Evolutionary conservation across 1,139 yeast genomes (phyloP).

Genomic region (Scheffersomyces cryptocercus): DNA sequence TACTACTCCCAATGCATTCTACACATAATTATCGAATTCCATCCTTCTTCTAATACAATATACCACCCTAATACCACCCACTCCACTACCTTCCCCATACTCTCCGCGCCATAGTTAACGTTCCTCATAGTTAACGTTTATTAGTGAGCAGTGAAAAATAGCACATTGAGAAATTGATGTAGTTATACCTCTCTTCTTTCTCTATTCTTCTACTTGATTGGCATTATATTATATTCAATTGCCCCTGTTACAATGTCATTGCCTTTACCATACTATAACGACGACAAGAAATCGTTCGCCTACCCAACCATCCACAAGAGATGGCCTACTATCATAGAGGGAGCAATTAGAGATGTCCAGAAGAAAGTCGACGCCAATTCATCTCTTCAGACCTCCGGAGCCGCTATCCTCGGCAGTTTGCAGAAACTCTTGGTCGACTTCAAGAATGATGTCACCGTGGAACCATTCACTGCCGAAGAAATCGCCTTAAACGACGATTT

Average conservation of each 20-base stretch:
- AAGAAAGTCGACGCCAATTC: conserved; percentile 14
- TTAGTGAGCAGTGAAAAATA: no score
- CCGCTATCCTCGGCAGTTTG: conserved; percentile 36
- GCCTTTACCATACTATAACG: conserved; percentile 53
- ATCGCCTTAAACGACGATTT: conserved; percentile 44
- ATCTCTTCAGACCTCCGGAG: conserved; percentile 30
- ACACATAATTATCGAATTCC: no score
- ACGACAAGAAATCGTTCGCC: conserved; percentile 78
- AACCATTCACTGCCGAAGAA: conserved; percentile 45
- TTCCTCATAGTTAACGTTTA: no score
- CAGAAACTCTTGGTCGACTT: conserved; percentile 38
- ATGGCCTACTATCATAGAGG: conserved; percentile 83
- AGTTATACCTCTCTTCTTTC: background rate
- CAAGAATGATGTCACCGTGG: conserved; percentile 38
- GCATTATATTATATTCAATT: background rate
- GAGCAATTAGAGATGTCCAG: conserved; percentile 62
- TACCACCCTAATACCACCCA: no score
- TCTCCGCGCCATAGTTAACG: no score
- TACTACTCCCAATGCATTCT: no score
- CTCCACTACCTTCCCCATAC: no score
- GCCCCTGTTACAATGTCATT: conserved; percentile 9
- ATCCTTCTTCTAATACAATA: no score
- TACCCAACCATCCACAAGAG: conserved; percentile 73
- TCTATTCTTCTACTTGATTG: background rate
- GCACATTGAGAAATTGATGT: no score